Base-by-base conservation (phyloP, 805 yeast species). In the Pichia gijzeniarum region DNA sequence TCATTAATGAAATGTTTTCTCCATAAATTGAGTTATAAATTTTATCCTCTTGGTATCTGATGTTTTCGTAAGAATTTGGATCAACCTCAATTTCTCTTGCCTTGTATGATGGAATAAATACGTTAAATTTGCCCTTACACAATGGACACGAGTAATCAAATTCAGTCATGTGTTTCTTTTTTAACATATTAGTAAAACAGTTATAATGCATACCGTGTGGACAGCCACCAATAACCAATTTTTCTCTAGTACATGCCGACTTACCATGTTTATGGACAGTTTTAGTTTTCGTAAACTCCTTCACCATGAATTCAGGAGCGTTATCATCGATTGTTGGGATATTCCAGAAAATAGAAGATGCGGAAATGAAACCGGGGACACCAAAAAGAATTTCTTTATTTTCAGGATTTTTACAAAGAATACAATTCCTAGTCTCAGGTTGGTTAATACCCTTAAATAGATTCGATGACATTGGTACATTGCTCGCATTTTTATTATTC, bases 351-450 rank as follows among this genome's bases (percentile, higher is more conserved):
- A 68, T 60, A 0, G 80, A 70, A 0, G 80, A 64, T 16, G 63
- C 62, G 2, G 72, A 65, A 13, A 71, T 67, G 28, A 72, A 70
- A 4, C 74, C 72, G 1, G 87, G 80, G n/a, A 79, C 59, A 10
- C 85, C 85, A 60, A 83, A 75, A 0, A 76, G 49, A 30, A 74
- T 74, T 14, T 69, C 63, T 12, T 52, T 41, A 19, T 68, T 65
- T 39, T 73, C 76, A 1, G 71, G 66, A 47, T 75, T 77, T 50
- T 80, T 83, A 61, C 88, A 82, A 19, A 78, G 52, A 3, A 81
- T 78, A 64, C 87, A 81, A 1, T 60, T 58, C 47, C 76, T 48
- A 5, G 33, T 3, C 28, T 58, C 31, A 30, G 16, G 1, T 30
- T 37, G 9, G 2, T 38, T n/a, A 9, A 13, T n/a, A 12, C 33